These are phyloP conservation scores for Mortierella polycephala DNA, from an alignment of 371 early-diverging fungal genomes.

Conservation along the genomic window DNA sequence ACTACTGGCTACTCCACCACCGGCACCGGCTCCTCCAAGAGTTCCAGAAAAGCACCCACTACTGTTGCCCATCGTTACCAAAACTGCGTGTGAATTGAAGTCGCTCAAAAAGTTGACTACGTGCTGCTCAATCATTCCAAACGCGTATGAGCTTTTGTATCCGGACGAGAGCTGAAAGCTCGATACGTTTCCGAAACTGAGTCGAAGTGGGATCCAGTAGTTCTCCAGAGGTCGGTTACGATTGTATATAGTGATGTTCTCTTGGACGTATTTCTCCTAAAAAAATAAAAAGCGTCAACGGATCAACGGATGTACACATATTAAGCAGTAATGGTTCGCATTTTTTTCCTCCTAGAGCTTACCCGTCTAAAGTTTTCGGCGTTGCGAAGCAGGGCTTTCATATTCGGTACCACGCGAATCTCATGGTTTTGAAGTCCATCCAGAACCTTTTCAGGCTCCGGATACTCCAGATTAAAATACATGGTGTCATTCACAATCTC, in stretches of 20 bases:
- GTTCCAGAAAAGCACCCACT: conserved; percentile 22
- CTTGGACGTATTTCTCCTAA: conserved; percentile 76
- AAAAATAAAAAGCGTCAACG: not conserved
- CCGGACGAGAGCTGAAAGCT: conserved; percentile 75
- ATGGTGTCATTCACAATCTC: conserved; percentile 73
- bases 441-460: conserved; percentile 47
- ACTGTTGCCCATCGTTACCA: conserved; percentile 34
- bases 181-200: conserved; percentile 70
- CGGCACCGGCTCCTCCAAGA: not conserved
- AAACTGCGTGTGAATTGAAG: conserved; percentile 52
- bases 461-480: conserved; percentile 67
- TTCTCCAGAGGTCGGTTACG: conserved; percentile 69
- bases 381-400: conserved; percentile 61
- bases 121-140: conserved; percentile 66
- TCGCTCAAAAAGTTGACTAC: conserved; percentile 66
- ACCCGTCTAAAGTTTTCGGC: conserved; percentile 65
- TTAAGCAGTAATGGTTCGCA: not conserved
- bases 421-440: conserved; percentile 38
- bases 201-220: conserved; percentile 64
- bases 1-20: not conserved
- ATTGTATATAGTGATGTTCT: conserved; percentile 75
- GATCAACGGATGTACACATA: not conserved
- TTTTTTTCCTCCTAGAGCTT: conserved; percentile 13
- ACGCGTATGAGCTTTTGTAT: conserved; percentile 67
- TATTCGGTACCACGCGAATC: conserved; percentile 62